Evolutionary conservation across 1,284 basidiomycete species (phyloP).

Genomic region (Cryptococcus sp.): DNA sequence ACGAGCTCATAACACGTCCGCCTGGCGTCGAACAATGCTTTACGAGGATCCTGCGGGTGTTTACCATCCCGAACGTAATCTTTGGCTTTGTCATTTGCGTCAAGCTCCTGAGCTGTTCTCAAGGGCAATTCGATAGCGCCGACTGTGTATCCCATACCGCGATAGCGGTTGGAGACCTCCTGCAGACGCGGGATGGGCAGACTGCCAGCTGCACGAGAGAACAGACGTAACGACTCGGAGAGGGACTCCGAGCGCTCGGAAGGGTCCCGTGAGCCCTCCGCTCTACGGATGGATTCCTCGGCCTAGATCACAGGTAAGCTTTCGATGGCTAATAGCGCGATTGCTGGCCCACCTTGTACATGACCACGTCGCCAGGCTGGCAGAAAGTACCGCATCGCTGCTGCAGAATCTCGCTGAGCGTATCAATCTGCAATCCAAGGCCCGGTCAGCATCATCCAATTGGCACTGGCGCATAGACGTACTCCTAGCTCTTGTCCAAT

Average conservation of each 20-base stretch:
- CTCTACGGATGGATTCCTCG: constrained; percentile 87
- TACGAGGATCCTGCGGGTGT: constrained; percentile 64
- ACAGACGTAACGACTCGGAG: constrained; percentile 78
- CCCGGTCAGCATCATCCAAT: neutral
- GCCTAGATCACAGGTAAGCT: constrained; percentile 60
- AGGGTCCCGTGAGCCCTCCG: constrained; percentile 75
- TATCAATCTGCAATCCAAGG: constrained; percentile 72
- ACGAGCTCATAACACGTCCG: constrained; percentile 78
- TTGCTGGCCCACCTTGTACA: constrained; percentile 74
- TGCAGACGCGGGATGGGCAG: constrained; percentile 81
- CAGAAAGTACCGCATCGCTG: constrained; percentile 96
- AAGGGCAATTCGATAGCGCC: constrained; percentile 86
- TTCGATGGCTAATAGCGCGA: neutral
- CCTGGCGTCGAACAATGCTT: constrained; percentile 64
- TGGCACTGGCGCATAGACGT: constrained; percentile 43
- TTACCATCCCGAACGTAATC: constrained; percentile 74
- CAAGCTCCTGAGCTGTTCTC: constrained; percentile 76
- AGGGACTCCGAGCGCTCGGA: constrained; percentile 73
- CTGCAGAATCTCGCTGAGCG: constrained; percentile 91
- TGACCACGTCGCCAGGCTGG: constrained; percentile 94
- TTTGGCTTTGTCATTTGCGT: constrained; percentile 73
- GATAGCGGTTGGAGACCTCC: constrained; percentile 84
- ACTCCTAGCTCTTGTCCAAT: constrained; percentile 95
- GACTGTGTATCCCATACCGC: constrained; percentile 75
- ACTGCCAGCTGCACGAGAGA: constrained; percentile 81